Conservation (phyloP, 176 grass and related monocot species). For the Rhynchospora tenuis region DNA sequence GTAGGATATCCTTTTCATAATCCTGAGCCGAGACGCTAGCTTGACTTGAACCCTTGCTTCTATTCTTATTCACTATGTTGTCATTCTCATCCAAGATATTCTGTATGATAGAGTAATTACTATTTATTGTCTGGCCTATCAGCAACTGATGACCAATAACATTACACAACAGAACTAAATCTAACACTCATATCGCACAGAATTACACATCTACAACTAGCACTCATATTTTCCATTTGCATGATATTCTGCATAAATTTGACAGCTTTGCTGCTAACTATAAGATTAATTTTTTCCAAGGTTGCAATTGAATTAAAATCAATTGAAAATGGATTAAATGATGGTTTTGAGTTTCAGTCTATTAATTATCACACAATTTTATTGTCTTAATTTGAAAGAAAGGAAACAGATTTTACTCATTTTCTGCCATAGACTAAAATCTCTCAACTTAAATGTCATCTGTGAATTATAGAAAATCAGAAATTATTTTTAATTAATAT, state of each 20-base stretch:
- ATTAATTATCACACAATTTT: not conserved
- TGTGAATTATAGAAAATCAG: not conserved
- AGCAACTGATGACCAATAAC: too few relatives aligned
- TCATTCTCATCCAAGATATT: conserved; percentile 47
- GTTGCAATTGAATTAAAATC: not conserved
- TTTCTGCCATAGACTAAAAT: too few relatives aligned
- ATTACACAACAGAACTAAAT: too few relatives aligned
- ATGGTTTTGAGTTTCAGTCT: not conserved
- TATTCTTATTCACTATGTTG: conserved; percentile 19
- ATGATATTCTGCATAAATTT: not conserved
- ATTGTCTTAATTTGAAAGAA: not conserved
- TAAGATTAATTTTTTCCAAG: not conserved
- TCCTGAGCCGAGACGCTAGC: conserved; percentile 50
- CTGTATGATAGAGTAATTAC: conserved; percentile 21
- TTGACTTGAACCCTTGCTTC: conserved; percentile 27
- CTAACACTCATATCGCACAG: not conserved
- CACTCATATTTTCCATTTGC: not conserved
- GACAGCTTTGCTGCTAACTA: not conserved
- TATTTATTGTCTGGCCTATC: not conserved
- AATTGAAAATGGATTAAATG: not conserved
- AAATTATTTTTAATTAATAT: not conserved
- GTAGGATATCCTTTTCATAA: conserved; percentile 78
- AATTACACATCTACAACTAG: not conserved
- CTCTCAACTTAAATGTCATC: not conserved
- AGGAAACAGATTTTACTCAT: not conserved